These are phyloP conservation scores for Lichtheimia corymbifera DNA, from an alignment of 371 early-diverging fungal genomes.

Conservation along the genomic window DNA sequence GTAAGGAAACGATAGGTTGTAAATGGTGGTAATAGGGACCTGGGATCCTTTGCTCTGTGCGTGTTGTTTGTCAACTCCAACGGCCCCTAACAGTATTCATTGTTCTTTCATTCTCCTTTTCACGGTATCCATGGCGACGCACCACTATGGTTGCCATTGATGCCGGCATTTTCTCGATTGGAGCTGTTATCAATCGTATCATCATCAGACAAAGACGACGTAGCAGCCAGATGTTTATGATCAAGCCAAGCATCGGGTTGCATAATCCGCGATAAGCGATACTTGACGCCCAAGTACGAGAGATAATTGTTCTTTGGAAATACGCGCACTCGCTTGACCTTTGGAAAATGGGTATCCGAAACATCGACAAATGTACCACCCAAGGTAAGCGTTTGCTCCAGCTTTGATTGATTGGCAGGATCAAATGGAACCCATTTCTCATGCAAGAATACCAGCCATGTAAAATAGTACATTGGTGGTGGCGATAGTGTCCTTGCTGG, in stretches of 20 bases:
- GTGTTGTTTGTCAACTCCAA: no score
- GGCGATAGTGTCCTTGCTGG: no score
- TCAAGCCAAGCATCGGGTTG: slow-evolving; percentile 36
- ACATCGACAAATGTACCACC: slow-evolving; percentile 37
- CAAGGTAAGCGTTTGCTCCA: slow-evolving; percentile 29
- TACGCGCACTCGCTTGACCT: slow-evolving; percentile 31
- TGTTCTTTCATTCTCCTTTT: no score
- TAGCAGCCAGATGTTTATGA: slow-evolving; percentile 7
- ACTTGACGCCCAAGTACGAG: slow-evolving; percentile 34
- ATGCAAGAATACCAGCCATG: slow-evolving; percentile 36
- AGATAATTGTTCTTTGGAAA: slow-evolving; percentile 32
- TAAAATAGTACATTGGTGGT: slow-evolving; percentile 14
- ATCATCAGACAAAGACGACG: no score
- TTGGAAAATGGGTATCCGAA: slow-evolving; percentile 32
- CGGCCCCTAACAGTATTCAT: no score
- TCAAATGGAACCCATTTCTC: slow-evolving; percentile 38
- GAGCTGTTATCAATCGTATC: no score
- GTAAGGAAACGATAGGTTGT: no score
- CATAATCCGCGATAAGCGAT: slow-evolving; percentile 31
- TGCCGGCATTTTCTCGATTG: no score
- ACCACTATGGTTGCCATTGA: no score
- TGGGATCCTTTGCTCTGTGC: no score
- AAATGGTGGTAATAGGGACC: no score
- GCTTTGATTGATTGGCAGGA: slow-evolving; percentile 23
- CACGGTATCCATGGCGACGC: no score